phyloP scores from a whole-genome alignment of 768 basidiomycete genomes.

The Roridomyces roridus region DNA sequence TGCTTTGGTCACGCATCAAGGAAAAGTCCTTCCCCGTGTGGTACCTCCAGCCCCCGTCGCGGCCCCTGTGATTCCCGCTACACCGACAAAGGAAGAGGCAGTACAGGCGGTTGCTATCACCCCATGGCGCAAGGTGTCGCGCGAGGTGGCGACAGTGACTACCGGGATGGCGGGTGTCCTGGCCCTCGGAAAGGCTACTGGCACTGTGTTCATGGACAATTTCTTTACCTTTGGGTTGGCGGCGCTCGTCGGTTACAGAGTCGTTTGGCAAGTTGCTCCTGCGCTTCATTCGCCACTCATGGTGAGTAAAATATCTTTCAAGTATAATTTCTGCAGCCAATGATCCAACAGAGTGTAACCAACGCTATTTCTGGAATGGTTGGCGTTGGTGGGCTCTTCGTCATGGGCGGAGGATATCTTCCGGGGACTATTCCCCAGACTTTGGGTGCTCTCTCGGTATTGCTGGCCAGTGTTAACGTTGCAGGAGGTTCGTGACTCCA shows the following conservation, averaged over 20 bases:
- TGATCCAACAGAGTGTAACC: conserved; percentile 16
- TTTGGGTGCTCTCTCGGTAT: conserved; percentile 83
- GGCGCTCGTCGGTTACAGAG: conserved; percentile 75
- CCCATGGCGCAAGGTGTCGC: conserved; percentile 83
- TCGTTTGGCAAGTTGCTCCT: conserved; percentile 89
- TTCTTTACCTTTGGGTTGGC: conserved; percentile 91
- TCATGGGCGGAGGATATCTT: conserved; percentile 86
- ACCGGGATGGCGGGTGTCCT: conserved; percentile 77
- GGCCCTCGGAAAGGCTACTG: conserved; percentile 80
- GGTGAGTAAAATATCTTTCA: neutral
- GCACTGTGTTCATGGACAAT: conserved; percentile 85
- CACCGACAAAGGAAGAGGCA: conserved; percentile 46
- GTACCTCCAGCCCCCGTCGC: conserved; percentile 67
- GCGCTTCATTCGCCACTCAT: conserved; percentile 90
- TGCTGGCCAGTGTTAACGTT: conserved; percentile 87
- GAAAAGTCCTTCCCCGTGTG: conserved; percentile 68
- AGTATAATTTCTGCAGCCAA: neutral
- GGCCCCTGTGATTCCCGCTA: conserved; percentile 52
- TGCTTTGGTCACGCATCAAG: conserved; percentile 75
- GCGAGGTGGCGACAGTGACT: conserved; percentile 77
- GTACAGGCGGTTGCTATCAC: conserved; percentile 68
- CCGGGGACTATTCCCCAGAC: conserved; percentile 83
- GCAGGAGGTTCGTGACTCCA: conserved; percentile 59
- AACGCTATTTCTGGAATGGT: conserved; percentile 58
- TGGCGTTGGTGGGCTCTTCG: conserved; percentile 84